Base-by-base conservation (phyloP, 148 eudicot genomes). In the Diospyros lotus region DNA sequence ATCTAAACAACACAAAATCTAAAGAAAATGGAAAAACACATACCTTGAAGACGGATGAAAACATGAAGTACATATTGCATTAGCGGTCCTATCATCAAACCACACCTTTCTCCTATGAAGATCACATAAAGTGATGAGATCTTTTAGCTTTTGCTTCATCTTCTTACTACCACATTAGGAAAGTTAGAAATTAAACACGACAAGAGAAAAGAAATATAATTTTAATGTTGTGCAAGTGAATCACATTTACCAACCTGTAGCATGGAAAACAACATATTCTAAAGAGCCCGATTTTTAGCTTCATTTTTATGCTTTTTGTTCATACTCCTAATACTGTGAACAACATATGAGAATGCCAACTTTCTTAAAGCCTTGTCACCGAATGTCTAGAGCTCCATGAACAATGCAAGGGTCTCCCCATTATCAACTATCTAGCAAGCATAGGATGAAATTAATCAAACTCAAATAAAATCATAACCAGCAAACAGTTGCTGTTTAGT, bases 281-380 rank as follows among this genome's bases (percentile, higher is more conserved):
- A 92, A 77, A 95, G 94, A 71, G 91, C 86, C 48, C 89, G 84
- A 70, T 95, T 95, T 65, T 87, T 84, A n/a, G 90, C 78, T 41
- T 95, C 94, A 80, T 95, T 89, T 82, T 95, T 92, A 76, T 95
- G 98, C 87, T 95, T 92, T 84, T 89, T 91, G 83, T 95, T 95
- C 92, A 95, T 89, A 42, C 90, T 91, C 84, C 78, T 89, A 74
- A 92, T 89, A 67, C 86, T 90, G 74, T 92, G 92, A 84, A 95
- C 60, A 40, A 95, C 92, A 76, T 95, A 97, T 4, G 89, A 86
- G 77, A 90, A 92, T 39, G 96, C 94, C 84, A 95, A 74, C 68
- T 86, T 84, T 80, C 77, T 85, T 83, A 95, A 80, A 43, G 18
- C 77, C 82, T 78, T 87, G 79, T 95, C 98, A 65, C 92, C 97